Percentiles rank a stretch among this genome's conserved stretches.
phyloP scores from a whole-genome alignment of 768 basidiomycete species.

The Leccinum ochraceum region DNA sequence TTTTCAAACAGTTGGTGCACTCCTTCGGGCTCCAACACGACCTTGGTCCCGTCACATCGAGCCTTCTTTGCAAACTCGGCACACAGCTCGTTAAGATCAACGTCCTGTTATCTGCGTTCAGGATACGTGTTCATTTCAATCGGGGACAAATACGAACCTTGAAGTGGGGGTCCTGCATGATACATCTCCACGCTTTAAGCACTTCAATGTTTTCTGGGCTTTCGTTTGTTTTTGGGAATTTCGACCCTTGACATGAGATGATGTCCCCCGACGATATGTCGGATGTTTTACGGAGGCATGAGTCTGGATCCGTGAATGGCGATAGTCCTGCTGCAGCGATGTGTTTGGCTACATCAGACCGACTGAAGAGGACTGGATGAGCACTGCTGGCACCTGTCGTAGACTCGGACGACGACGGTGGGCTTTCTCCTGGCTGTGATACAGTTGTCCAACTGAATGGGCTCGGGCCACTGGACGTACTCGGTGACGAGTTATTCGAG shows the following conservation, averaged over 20 bases:
- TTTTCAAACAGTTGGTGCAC: slow-evolving; percentile 46
- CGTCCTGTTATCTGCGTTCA: slow-evolving; percentile 51
- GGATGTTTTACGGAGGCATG: slow-evolving; percentile 41
- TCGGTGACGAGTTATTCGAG: slow-evolving; percentile 29
- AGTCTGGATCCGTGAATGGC: slow-evolving; percentile 45
- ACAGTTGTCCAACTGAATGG: slow-evolving; percentile 29
- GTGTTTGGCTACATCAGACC: slow-evolving; percentile 47
- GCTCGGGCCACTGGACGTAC: slow-evolving; percentile 26
- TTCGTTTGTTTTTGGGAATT: slow-evolving; percentile 65
- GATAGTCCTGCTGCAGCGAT: slow-evolving; percentile 62
- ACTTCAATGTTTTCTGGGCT: slow-evolving; percentile 78
- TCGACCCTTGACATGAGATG: slow-evolving; percentile 66
- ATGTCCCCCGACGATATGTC: slow-evolving; percentile 49
- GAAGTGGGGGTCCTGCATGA: slow-evolving; percentile 73
- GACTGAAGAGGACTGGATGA: slow-evolving; percentile 34
- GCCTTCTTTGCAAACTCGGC: slow-evolving; percentile 80
- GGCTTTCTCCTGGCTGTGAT: slow-evolving; percentile 30
- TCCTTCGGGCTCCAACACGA: slow-evolving; percentile 62
- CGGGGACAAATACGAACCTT: slow-evolving; percentile 50
- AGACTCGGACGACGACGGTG: slow-evolving; percentile 42
- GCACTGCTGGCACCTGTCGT: slow-evolving; percentile 32
- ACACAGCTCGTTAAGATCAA: slow-evolving; percentile 79
- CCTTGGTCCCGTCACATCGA: slow-evolving; percentile 80
- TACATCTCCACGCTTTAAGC: slow-evolving; percentile 74
- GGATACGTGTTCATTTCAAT: not conserved